Percentiles rank a stretch among this genome's conserved stretches.
Conservation (phyloP, 169 alveolate species). For the Babesia divergens region DNA sequence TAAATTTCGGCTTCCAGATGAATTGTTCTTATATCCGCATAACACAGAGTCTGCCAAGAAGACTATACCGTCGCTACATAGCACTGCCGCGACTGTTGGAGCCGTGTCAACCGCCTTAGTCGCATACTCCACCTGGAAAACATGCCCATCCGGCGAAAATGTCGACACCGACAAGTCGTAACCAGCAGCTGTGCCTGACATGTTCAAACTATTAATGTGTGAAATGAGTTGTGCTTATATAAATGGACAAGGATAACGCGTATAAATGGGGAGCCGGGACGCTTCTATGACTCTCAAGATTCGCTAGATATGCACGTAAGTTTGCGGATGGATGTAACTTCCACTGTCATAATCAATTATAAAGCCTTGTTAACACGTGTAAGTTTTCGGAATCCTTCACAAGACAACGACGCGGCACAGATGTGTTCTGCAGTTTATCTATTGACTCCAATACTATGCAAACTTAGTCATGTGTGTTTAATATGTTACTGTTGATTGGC, state of each 20-base stretch:
- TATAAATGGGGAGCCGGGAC: conserved; percentile 23
- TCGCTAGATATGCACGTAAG: too few species aligned
- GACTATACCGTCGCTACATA: conserved; percentile 89
- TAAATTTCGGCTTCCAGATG: conserved; percentile 45
- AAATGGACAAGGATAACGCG: not conserved
- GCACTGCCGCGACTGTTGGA: conserved; percentile 87
- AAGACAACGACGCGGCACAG: too few species aligned
- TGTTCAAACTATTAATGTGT: conserved; percentile 8
- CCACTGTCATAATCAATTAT: too few species aligned
- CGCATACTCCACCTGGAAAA: conserved; percentile 93
- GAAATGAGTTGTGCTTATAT: not conserved
- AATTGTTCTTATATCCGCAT: conserved; percentile 36
- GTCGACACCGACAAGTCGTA: conserved; percentile 93
- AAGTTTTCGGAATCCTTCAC: too few species aligned
- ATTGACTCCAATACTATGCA: too few species aligned
- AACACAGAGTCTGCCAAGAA: conserved; percentile 75
- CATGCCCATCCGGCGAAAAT: conserved; percentile 95
- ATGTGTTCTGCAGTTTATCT: too few species aligned
- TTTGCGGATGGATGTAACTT: too few species aligned
- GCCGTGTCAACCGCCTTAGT: conserved; percentile 90
- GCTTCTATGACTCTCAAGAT: too few species aligned
- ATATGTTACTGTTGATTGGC: too few species aligned
- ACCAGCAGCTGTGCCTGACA: conserved; percentile 89
- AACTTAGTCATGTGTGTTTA: too few species aligned
- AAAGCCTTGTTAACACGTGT: too few species aligned